Evolutionary conservation across 176 grass and related monocot genomes (phyloP).

Genomic region (Juncus effusus): DNA sequence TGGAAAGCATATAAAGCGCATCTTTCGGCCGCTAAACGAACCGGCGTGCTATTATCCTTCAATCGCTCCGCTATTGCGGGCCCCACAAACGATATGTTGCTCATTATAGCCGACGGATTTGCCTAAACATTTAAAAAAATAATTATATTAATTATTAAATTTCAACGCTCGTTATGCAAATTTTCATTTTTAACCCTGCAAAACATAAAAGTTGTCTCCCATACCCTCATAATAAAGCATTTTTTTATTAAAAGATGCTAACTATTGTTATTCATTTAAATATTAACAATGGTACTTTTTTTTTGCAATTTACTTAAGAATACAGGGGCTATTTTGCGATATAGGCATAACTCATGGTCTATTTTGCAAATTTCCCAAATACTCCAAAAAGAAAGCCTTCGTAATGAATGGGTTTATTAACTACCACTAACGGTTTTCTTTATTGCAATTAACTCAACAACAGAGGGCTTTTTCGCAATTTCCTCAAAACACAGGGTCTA

Average conservation of each 20-base stretch:
- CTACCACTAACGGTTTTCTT: too few species aligned
- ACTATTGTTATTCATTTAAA: too few species aligned
- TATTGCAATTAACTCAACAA: background rate
- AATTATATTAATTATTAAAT: background rate
- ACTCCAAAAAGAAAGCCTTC: background rate
- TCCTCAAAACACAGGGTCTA: too few species aligned
- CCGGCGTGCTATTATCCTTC: slow-evolving; percentile 71
- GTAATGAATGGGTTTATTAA: slow-evolving; percentile 1
- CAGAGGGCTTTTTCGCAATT: slow-evolving; percentile 2
- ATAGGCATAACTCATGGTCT: background rate
- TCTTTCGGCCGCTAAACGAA: slow-evolving; percentile 80
- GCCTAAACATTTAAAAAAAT: slow-evolving; percentile 39
- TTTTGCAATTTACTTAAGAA: too few species aligned
- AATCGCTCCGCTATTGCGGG: slow-evolving; percentile 66
- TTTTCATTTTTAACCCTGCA: background rate
- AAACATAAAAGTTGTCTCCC: background rate
- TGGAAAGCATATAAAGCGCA: slow-evolving; percentile 94
- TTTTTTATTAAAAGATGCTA: too few species aligned
- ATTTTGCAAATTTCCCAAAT: slow-evolving; percentile 5
- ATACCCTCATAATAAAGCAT: background rate
- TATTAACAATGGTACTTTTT: too few species aligned
- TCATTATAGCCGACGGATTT: slow-evolving; percentile 57
- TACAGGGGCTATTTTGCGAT: background rate
- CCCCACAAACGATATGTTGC: slow-evolving; percentile 53
- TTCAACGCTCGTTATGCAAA: background rate